Conservation (phyloP, 2,329 filamentous ascomycete species). For the Monosporascus sp. region DNA sequence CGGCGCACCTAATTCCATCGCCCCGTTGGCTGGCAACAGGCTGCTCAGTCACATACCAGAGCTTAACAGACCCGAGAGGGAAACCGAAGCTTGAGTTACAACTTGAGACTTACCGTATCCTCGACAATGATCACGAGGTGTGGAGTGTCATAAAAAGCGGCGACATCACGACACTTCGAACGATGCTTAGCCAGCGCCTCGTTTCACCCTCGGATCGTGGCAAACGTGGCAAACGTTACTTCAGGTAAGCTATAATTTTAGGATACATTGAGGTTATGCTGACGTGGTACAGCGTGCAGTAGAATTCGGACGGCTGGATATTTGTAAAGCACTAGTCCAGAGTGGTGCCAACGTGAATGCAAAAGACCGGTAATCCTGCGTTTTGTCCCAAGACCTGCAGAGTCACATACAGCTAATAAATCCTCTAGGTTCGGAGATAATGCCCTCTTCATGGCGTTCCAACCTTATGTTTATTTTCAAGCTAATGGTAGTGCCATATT, state of each 20-base stretch:
- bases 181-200: conserved; percentile 6
- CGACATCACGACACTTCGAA: not conserved
- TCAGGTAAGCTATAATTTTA: conserved; percentile 1
- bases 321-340: conserved; percentile 7
- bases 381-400: not conserved
- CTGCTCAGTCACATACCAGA: conserved; percentile 7
- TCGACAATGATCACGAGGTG: conserved; percentile 2
- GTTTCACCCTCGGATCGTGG: conserved; percentile 8
- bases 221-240: too few species aligned
- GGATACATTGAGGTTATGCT: not conserved
- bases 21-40: conserved; percentile 8
- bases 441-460: not conserved
- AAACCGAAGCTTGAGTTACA: not conserved
- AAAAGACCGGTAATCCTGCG: not conserved
- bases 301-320: conserved; percentile 2
- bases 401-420: not conserved
- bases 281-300: conserved; percentile 2
- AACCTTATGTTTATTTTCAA: rapidly evolving
- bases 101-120: conserved; percentile 3
- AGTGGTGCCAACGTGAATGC: conserved; percentile 12
- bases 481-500: not conserved
- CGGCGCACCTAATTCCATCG: conserved; percentile 6
- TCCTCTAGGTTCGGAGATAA: not conserved
- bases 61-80: conserved; percentile 6
- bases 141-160: not conserved